Percentiles rank a stretch among this genome's conserved stretches.
phyloP scores from a whole-genome alignment of 2,329 filamentous ascomycete species.

The Pseudogymnoascus sp. region DNA sequence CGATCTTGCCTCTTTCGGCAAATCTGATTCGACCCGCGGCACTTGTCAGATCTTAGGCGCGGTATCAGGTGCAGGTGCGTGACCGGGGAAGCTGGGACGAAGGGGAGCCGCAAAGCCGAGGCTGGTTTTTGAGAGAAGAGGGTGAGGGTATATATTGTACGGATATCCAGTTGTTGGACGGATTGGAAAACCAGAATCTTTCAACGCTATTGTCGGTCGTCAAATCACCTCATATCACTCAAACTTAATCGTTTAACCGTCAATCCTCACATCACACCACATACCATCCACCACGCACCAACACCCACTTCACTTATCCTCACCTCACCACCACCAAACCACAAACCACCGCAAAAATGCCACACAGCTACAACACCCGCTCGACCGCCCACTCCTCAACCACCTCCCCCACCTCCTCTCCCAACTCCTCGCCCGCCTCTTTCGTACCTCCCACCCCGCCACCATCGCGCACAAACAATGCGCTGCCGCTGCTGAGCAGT shows the following conservation, averaged over 20 bases:
- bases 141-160: neutral
- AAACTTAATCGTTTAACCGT: too few species aligned
- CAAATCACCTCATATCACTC: neutral
- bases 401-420: neutral
- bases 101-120: neutral
- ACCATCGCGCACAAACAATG: conserved; percentile 34
- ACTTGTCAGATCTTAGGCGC: neutral
- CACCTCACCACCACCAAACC: neutral
- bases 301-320: neutral
- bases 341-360: neutral
- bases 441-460: neutral
- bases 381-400: neutral
- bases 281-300: neutral
- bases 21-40: neutral
- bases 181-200: neutral
- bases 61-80: neutral
- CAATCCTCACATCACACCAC: neutral
- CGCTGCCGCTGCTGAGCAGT: conserved; percentile 62
- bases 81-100: neutral
- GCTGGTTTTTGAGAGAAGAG: neutral
- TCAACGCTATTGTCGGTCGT: neutral
- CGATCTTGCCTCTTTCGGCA: neutral
- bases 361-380: neutral
- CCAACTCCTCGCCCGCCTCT: neutral
- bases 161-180: neutral